Evolutionary conservation across 1,284 basidiomycete species (phyloP).

Genomic region (Stygiomarasmius scandens): DNA sequence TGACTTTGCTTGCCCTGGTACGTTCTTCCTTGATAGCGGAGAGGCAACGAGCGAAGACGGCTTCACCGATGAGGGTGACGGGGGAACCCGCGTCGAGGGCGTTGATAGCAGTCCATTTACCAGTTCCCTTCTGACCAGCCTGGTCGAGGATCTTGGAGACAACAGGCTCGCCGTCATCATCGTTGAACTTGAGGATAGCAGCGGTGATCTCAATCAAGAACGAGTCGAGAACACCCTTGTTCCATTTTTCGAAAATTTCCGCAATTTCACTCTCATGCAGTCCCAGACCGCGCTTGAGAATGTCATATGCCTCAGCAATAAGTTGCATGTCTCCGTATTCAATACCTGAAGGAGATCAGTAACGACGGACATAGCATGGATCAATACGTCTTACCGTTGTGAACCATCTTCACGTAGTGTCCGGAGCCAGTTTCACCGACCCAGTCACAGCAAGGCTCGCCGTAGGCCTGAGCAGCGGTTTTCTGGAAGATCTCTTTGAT

Average conservation of each 20-base stretch:
- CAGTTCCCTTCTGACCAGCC: slow-evolving; percentile 99
- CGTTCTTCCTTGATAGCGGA: slow-evolving; percentile 99
- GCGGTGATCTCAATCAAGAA: slow-evolving; percentile 99
- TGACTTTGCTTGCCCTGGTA: slow-evolving; percentile 87
- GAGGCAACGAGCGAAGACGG: slow-evolving; percentile 98
- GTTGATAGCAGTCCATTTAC: slow-evolving; percentile 99
- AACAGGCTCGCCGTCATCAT: slow-evolving; percentile 90
- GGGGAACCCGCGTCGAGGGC: slow-evolving; percentile 95
- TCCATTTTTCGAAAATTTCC: slow-evolving; percentile 90
- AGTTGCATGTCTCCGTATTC: slow-evolving; percentile 99
- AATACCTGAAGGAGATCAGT: slow-evolving; percentile 64
- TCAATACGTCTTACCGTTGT: slow-evolving; percentile 75
- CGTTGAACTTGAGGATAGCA: slow-evolving; percentile 95
- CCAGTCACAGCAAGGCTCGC: slow-evolving; percentile 99
- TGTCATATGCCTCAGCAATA: slow-evolving; percentile 98
- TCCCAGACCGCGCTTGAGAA: slow-evolving; percentile 95
- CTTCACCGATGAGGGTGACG: slow-evolving; percentile 98
- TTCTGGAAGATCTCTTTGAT: slow-evolving; percentile 99
- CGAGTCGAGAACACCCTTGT: slow-evolving; percentile 98
- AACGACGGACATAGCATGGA: slow-evolving; percentile 3
- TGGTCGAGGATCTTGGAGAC: slow-evolving; percentile 94
- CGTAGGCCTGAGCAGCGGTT: slow-evolving; percentile 92
- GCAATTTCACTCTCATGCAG: slow-evolving; percentile 86
- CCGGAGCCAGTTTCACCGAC: slow-evolving; percentile 94
- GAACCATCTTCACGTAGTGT: slow-evolving; percentile 99